phyloP scores from a whole-genome alignment of 495 filamentous ascomycete species.

The Annulohypoxylon maeteangense region DNA sequence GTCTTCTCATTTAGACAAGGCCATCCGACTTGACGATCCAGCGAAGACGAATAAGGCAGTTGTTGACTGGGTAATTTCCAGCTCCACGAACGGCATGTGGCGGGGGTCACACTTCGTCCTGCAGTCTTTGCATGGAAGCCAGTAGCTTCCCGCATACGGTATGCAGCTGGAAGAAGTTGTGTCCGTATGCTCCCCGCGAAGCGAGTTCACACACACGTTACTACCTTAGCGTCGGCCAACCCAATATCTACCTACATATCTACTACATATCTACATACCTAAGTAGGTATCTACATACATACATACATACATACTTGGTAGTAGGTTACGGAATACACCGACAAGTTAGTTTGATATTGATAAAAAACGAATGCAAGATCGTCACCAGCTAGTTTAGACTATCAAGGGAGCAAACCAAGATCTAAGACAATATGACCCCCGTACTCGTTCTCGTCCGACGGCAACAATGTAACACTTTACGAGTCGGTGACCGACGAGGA shows the following conservation, averaged over 20 bases:
- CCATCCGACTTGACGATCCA: constrained; percentile 30
- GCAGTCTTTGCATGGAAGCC: constrained; percentile 36
- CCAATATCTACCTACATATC: background rate
- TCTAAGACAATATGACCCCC: constrained; percentile 41
- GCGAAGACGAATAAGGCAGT: constrained; percentile 40
- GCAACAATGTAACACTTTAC: constrained; percentile 23
- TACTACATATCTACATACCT: no score
- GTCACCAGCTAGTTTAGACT: constrained; percentile 33
- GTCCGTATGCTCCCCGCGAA: constrained; percentile 40
- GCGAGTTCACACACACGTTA: constrained; percentile 32
- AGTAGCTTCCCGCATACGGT: constrained; percentile 42
- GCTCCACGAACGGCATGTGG: constrained; percentile 42
- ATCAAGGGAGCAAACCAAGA: constrained; percentile 44
- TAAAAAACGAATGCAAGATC: constrained; percentile 41
- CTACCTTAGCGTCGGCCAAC: constrained; percentile 30
- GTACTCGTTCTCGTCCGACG: constrained; percentile 15
- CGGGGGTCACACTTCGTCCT: constrained; percentile 43
- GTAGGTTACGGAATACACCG: constrained; percentile 33
- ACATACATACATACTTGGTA: no score
- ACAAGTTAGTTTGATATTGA: constrained; percentile 35
- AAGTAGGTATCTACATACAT: no score
- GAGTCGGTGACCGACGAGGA: constrained; percentile 30
- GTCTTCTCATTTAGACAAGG: constrained; percentile 20
- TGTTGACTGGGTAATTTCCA: constrained; percentile 30
- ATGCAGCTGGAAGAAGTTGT: constrained; percentile 36